Conservation (phyloP, 495 filamentous ascomycete species). For the Evernia prunastri region DNA sequence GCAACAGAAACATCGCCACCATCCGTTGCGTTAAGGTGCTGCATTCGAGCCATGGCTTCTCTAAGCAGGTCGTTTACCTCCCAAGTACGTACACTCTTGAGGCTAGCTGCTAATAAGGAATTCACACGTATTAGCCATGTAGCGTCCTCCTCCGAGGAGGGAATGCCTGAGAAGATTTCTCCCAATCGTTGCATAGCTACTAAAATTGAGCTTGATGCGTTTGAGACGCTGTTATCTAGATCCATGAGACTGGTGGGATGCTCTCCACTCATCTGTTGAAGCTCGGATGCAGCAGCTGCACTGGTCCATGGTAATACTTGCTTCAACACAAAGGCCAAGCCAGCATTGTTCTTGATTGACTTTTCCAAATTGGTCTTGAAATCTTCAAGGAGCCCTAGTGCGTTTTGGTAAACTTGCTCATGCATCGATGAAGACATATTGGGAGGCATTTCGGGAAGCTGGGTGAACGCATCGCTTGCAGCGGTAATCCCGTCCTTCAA, state of each 20-base stretch:
- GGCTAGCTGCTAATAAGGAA: slow-evolving; percentile 45
- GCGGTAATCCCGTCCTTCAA: slow-evolving; percentile 45
- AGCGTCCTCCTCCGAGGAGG: slow-evolving; percentile 50
- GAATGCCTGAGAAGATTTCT: slow-evolving; percentile 38
- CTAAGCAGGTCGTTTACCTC: slow-evolving; percentile 50
- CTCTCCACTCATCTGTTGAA: slow-evolving; percentile 14
- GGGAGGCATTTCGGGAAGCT: slow-evolving; percentile 48
- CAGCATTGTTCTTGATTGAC: slow-evolving; percentile 44
- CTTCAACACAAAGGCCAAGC: slow-evolving; percentile 55
- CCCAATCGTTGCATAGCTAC: slow-evolving; percentile 68
- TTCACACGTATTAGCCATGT: slow-evolving; percentile 60
- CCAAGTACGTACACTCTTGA: slow-evolving; percentile 52
- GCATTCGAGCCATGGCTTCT: slow-evolving; percentile 43
- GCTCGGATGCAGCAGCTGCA: slow-evolving; percentile 20
- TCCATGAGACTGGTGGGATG: slow-evolving; percentile 30
- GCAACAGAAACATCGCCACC: slow-evolving; percentile 39
- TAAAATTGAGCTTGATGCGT: slow-evolving; percentile 57
- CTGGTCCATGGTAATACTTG: slow-evolving; percentile 51
- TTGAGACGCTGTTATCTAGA: slow-evolving; percentile 54
- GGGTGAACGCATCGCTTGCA: slow-evolving; percentile 37
- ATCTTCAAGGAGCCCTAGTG: slow-evolving; percentile 38
- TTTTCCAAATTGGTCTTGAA: slow-evolving; percentile 41
- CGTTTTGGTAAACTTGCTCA: slow-evolving; percentile 38
- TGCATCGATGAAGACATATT: slow-evolving; percentile 45
- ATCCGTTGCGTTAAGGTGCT: slow-evolving; percentile 42